These are phyloP conservation scores for Aspergillus candidus DNA, from an alignment of 2,329 filamentous ascomycete genomes.

Conservation along the genomic window DNA sequence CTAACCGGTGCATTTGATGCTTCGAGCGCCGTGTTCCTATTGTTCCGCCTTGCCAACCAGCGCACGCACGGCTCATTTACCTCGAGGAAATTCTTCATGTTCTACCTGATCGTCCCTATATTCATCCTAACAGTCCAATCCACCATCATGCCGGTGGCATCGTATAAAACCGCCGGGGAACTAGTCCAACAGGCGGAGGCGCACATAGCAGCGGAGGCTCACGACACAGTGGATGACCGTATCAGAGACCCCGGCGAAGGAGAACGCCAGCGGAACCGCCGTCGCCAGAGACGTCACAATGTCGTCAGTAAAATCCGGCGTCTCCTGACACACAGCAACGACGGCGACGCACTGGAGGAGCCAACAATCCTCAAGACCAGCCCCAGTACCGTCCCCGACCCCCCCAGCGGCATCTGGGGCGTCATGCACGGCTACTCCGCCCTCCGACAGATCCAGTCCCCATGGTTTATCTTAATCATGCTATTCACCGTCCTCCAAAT, in stretches of 20 bases:
- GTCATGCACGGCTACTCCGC: constrained; percentile 70
- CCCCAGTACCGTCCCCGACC: constrained; percentile 22
- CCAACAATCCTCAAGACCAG: constrained; percentile 23
- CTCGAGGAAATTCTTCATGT: constrained; percentile 63
- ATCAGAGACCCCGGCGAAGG: constrained; percentile 45
- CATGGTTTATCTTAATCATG: constrained; percentile 82
- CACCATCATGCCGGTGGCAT: constrained; percentile 65
- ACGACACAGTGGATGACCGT: constrained; percentile 52
- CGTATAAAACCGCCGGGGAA: constrained; percentile 81
- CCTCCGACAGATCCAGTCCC: constrained; percentile 65
- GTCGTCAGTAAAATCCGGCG: constrained; percentile 66
- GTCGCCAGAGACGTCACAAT: constrained; percentile 54
- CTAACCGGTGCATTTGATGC: constrained; percentile 79
- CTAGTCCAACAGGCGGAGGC: constrained; percentile 66
- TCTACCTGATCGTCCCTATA: constrained; percentile 64
- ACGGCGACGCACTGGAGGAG: constrained; percentile 30
- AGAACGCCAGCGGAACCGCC: constrained; percentile 46
- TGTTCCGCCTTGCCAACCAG: constrained; percentile 67
- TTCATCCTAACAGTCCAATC: constrained; percentile 63
- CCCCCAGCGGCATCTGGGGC: constrained; percentile 66
- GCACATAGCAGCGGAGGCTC: constrained; percentile 47
- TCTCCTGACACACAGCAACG: constrained; percentile 53
- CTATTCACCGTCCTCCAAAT: constrained; percentile 72
- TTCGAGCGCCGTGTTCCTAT: constrained; percentile 69
- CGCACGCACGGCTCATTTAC: constrained; percentile 52